Base-by-base conservation (phyloP, 176 grass and related monocot species). In the Themeda triandra region DNA sequence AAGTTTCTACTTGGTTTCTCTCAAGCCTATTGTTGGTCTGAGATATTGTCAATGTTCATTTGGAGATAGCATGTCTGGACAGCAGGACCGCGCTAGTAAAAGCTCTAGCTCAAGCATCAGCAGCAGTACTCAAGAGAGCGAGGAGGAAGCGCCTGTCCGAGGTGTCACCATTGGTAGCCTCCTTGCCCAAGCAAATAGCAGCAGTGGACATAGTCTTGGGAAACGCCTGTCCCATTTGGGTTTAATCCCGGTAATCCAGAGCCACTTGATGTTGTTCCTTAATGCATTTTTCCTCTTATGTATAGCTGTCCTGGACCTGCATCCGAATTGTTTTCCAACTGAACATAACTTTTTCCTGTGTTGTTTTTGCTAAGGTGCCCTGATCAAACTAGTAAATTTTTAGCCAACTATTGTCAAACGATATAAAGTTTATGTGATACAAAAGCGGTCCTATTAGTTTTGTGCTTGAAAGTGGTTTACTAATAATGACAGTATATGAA, bases 91-190 rank as follows among this genome's bases (percentile, higher is more conserved):
- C 76, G 75, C 59, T 65, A 91, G 84, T 27, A 95, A 99, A 89
- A 99, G 96, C 82, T 99, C 93, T 13, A 91, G 93, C 71, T 99
- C 96, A 35, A 99, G 96, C 81, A 80, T 95, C 64, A 96, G 96
- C 69, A 91, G 88, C 88, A 87, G 76, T 71, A 86, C 89, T 64
- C 96, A 90, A 44, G 96, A 96, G 77, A 92, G 80, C 10, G 93
- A 90, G 84, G 96, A 99, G 72, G 96, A 94, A 58, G 60, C 76
- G 8, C 58, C 58, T 62, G 58, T 62, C n/a, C n/a, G 56, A 44
- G 56, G 65, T 33, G 67, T 90, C 23, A 98, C 93, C 30, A 99
- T 99, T 25, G 96, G 96, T 48, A 99, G 89, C 83, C 92, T 99
- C 84, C 87, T 99, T 41, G 91, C 96, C 6, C 91, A 94, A 89